Evolutionary conservation across 2,329 filamentous ascomycete genomes (phyloP), one percentile per base, ranked within the genome.

Genomic region (Xylaria sp.): DNA sequence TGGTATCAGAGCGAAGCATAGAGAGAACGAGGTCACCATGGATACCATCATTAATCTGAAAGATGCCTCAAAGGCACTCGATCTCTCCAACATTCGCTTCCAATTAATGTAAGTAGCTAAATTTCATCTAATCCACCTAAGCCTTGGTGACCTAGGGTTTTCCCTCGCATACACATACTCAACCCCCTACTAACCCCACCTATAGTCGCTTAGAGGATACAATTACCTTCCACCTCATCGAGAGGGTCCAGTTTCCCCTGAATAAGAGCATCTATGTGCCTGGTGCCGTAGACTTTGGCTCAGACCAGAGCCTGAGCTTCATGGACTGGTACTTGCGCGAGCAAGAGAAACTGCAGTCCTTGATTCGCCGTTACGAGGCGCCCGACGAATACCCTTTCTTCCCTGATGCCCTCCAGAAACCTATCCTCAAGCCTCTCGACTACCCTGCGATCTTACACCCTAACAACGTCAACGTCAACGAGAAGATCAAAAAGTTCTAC

Each of bases 301-400:
- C 68, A 47, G 66, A 70, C 46, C 35, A 56, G 37, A 65, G 61
- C 55, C 85, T 95, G 59, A 93, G 90, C 76, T 92, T 99, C 75
- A 88, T 96, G 76, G 95, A 98, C 83, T 99, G 94, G 91, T 90
- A 97, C 75, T 88, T 98, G 28, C 85, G 84, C 69, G 91, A 97
- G 77, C 92, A 97, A 75, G 95, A 99, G 79, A 89, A 88, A 66
- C 82, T 98, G 5, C 94, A 99, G 76, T 97, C 94, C 14, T 87
- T 92, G 55, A 94, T 99, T 70, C 92, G 95, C 69, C 92, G 95
- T 75, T 99, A 93, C 83, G 89, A 99, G 77, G 92, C 92, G 0
- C 95, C 95, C 40, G 95, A 99, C 82, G 95, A 99, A 80, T 94
- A 97, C 77, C 92, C 95, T 21, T 99, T 98, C 87, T 99, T 97